Evolutionary conservation across 2,329 filamentous ascomycete genomes (phyloP).

Genomic region (Aaosphaeria arxii): DNA sequence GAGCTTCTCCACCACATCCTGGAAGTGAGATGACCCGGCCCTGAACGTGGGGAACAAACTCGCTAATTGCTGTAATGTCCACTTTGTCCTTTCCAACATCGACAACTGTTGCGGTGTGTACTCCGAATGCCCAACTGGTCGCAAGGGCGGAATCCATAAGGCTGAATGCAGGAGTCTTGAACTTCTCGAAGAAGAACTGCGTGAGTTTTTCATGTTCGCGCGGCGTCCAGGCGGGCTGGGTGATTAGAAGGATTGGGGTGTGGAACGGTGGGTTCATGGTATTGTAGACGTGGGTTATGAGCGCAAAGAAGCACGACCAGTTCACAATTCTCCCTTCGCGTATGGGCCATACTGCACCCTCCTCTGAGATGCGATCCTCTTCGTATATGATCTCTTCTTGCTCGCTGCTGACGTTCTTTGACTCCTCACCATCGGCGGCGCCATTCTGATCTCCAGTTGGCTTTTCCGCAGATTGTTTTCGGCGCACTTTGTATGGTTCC

Average conservation of each 20-base stretch:
- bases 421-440: constrained; percentile 12
- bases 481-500: constrained; percentile 76
- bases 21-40: constrained; percentile 59
- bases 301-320: constrained; percentile 90
- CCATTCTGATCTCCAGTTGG: constrained; percentile 17
- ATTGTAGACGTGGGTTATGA: constrained; percentile 88
- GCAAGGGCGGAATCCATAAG: constrained; percentile 87
- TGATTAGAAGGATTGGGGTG: constrained; percentile 87
- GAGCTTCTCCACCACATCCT: constrained; percentile 79
- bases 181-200: constrained; percentile 96
- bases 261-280: constrained; percentile 88
- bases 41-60: constrained; percentile 72
- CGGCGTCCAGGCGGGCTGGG: constrained; percentile 85
- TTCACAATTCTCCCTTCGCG: constrained; percentile 77
- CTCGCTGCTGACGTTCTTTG: constrained; percentile 38
- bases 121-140: constrained; percentile 75
- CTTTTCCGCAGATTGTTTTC: constrained; percentile 14
- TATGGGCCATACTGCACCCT: constrained; percentile 89
- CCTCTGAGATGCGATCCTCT: constrained; percentile 82
- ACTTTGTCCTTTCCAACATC: constrained; percentile 92
- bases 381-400: constrained; percentile 70
- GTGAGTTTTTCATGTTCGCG: constrained; percentile 84
- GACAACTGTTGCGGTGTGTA: constrained; percentile 77
- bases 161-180: constrained; percentile 87
- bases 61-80: constrained; percentile 85